Percentiles rank a stretch among this genome's conserved stretches.
Conservation (phyloP, 2,329 filamentous ascomycete genomes). For the Trichoderma harzianum region DNA sequence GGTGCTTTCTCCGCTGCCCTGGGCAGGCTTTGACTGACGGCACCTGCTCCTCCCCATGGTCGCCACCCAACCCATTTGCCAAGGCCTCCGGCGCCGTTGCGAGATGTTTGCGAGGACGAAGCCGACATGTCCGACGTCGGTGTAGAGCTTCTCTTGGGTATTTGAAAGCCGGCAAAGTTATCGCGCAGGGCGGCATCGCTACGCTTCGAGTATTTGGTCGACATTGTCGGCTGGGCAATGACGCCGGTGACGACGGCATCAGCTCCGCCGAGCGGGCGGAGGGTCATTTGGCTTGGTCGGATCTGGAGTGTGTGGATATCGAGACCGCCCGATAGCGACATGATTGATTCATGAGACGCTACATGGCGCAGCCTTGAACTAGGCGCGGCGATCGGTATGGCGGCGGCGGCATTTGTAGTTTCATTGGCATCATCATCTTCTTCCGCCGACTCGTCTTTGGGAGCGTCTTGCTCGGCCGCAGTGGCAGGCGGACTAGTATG, state of each 20-base stretch:
- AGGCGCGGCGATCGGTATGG: conserved; percentile 27
- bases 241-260: conserved; percentile 58
- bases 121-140: conserved; percentile 30
- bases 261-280: conserved; percentile 50
- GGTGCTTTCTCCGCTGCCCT: conserved; percentile 25
- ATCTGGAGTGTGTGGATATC: conserved; percentile 82
- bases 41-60: conserved; percentile 39
- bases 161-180: conserved; percentile 42
- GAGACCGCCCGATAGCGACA: conserved; percentile 81
- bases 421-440: conserved; percentile 31
- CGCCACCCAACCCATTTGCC: conserved; percentile 49
- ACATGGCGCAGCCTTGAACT: conserved; percentile 57
- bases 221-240: conserved; percentile 57
- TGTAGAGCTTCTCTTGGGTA: conserved; percentile 32
- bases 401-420: conserved; percentile 29
- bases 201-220: conserved; percentile 41
- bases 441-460: conserved; percentile 24
- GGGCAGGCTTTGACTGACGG: background rate
- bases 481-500: conserved; percentile 17
- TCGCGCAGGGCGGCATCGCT: conserved; percentile 59
- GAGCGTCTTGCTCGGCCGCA: background rate
- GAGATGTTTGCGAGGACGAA: conserved; percentile 25
- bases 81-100: conserved; percentile 30
- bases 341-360: conserved; percentile 80
- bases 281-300: conserved; percentile 70